Evolutionary conservation across 1,284 basidiomycete genomes (phyloP), one percentile per base, ranked within the genome.

Genomic region (Phenoliferia sp.): DNA sequence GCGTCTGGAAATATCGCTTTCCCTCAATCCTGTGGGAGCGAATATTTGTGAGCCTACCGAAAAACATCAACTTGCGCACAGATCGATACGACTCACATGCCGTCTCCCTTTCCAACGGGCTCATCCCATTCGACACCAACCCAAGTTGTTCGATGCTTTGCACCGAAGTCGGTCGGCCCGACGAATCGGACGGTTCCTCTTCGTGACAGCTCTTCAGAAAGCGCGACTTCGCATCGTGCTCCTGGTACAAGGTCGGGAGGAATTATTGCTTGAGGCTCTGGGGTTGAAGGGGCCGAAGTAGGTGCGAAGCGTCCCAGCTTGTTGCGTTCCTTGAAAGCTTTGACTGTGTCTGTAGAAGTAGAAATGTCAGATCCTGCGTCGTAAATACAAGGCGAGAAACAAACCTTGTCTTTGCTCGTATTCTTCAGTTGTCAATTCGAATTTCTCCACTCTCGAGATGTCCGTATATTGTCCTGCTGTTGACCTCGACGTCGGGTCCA

Each of bases 121-220:
- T 98, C 96, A 77, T 99, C 96, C 75, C 95, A 92, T 79, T 96
- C 91, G 9, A 99, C 83, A 0, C 95, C 96, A 2, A 98, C 85
- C 95, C 95, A 98, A 0, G 85, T 77, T 0, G 76, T 79, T 3
- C 83, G 86, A 36, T 73, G 69, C 55, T 61, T 68, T 2, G 66
- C 54, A 15, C 86, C 86, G 76, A 98, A 96, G 63, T 84, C 82
- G 0, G 94, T 92, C 32, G 81, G 77, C 0, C 96, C 96, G 16
- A 94, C 87, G 75, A 88, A 99, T 12, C 88, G 83, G 29, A 99
- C 87, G 0, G 87, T 88, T 0, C 95, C 95, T 32, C 92, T 84
- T 74, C 92, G 88, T 63, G 84, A 85, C 61, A 92, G 80, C 3
- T 84, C 77, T 6, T 76, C 84, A 82, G 69, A 68, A 22, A 73